These are phyloP conservation scores for Fragaria iinumae DNA, from an alignment of 306 rosid species.

Conservation along the genomic window DNA sequence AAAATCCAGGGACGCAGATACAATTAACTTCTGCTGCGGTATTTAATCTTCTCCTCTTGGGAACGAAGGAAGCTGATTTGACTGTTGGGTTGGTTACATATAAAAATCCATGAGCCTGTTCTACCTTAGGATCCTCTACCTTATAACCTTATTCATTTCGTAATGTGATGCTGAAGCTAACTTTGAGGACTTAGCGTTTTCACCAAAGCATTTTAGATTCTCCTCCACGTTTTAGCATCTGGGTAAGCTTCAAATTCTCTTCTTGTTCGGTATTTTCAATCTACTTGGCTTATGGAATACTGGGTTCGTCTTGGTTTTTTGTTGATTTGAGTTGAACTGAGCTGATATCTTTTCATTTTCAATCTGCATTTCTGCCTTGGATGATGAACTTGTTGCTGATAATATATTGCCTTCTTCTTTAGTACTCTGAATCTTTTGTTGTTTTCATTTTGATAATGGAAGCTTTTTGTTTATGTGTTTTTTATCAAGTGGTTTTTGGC, in stretches of 20 bases:
- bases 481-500: background rate
- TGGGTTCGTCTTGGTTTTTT: constrained; percentile 11
- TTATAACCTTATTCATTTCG: background rate
- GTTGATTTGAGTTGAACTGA: constrained; percentile 19
- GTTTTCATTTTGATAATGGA: background rate
- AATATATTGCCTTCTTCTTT: background rate
- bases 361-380: constrained; percentile 12
- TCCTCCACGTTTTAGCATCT: constrained; percentile 13
- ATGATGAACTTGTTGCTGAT: constrained; percentile 2
- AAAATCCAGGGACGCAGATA: constrained; percentile 20
- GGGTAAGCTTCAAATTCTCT: constrained; percentile 36
- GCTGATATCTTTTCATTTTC: background rate
- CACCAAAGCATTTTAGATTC: constrained; percentile 17
- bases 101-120: background rate
- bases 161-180: constrained; percentile 8
- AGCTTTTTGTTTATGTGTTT: background rate
- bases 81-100: background rate
- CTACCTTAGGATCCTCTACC: background rate
- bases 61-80: constrained; percentile 5
- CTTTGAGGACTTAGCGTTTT: constrained; percentile 20
- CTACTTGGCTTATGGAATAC: background rate
- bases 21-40: background rate
- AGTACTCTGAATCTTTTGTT: background rate
- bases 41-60: background rate
- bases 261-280: constrained; percentile 1